phyloP scores from a whole-genome alignment of 2,329 filamentous ascomycete species.

The Fusarium nematophilum region DNA sequence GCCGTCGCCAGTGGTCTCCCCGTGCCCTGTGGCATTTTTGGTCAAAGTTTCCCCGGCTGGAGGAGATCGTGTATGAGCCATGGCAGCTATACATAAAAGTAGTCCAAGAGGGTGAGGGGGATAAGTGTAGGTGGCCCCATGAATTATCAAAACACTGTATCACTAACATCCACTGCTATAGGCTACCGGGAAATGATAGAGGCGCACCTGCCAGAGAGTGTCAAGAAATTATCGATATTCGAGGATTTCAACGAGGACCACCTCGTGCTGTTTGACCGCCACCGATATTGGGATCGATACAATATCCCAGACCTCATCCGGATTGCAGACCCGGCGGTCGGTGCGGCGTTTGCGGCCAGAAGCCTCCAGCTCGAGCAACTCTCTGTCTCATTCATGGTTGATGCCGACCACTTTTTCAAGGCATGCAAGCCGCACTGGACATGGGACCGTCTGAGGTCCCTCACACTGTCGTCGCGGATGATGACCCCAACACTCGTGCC shows the following conservation, averaged over 20 bases:
- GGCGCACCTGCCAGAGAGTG: constrained; percentile 4
- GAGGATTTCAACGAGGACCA: constrained; percentile 33
- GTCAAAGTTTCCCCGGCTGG: constrained; percentile 12
- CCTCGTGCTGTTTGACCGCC: constrained; percentile 4
- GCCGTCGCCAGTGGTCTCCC: constrained; percentile 17
- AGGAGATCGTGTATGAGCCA: constrained; percentile 20
- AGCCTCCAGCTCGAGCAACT: constrained; percentile 2
- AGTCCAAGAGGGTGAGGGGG: neutral
- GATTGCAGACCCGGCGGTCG: rapidly evolving
- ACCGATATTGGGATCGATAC: neutral
- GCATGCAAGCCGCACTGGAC: neutral
- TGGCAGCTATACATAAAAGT: constrained; percentile 4
- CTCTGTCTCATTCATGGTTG: constrained; percentile 15
- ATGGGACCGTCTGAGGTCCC: neutral
- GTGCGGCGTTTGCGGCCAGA: neutral
- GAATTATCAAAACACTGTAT: neutral
- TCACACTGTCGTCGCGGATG: constrained; percentile 2
- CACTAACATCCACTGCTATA: neutral
- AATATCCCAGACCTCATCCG: constrained; percentile 10
- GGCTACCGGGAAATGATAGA: constrained; percentile 1
- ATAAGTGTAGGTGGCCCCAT: neutral
- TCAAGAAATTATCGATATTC: constrained; percentile 38
- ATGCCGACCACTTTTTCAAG: constrained; percentile 11
- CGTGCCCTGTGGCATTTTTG: constrained; percentile 2
- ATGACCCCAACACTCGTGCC: neutral